phyloP scores from a whole-genome alignment of 2,329 filamentous ascomycete species.

The Scytalidium lignicola region DNA sequence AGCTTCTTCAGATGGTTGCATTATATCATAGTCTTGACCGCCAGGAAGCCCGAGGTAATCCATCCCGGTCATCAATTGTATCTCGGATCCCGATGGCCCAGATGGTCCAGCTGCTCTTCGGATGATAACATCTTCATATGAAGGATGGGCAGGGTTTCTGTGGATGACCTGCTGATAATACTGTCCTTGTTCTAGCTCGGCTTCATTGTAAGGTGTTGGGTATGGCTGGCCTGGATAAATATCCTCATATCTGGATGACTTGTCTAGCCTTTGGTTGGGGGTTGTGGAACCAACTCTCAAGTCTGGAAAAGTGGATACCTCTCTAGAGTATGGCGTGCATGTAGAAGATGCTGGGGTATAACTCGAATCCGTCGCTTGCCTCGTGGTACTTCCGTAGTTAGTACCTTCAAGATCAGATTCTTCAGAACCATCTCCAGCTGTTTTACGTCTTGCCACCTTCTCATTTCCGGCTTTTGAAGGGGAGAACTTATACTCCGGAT shows the following conservation, averaged over 20 bases:
- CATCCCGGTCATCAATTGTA: not conserved
- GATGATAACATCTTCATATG: slow-evolving; percentile 36
- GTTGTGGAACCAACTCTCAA: not conserved
- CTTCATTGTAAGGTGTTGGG: slow-evolving; percentile 39
- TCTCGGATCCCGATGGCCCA: slow-evolving; percentile 12
- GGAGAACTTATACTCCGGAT: slow-evolving; percentile 91
- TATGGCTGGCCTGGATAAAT: slow-evolving; percentile 40
- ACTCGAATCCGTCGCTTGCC: not conserved
- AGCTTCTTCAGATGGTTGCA: slow-evolving; percentile 10
- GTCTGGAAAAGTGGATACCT: not conserved
- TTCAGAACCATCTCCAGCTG: slow-evolving; percentile 31
- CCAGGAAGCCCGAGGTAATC: slow-evolving; percentile 33
- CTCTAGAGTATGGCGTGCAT: not conserved
- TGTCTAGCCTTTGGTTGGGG: not conserved
- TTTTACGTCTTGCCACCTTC: slow-evolving; percentile 40
- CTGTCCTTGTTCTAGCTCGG: slow-evolving; percentile 37
- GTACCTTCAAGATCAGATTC: slow-evolving; percentile 42
- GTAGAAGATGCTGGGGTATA: not conserved
- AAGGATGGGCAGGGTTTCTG: slow-evolving; percentile 9
- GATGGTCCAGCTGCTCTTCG: slow-evolving; percentile 31
- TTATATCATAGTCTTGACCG: slow-evolving; percentile 26
- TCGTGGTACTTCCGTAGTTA: slow-evolving; percentile 25
- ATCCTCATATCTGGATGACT: not conserved
- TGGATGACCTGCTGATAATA: slow-evolving; percentile 40
- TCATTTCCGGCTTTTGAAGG: slow-evolving; percentile 61